Evolutionary conservation across 331 rosid species (phyloP), one percentile per base, ranked within the genome.

Genomic region (Phaseolus coccineus): DNA sequence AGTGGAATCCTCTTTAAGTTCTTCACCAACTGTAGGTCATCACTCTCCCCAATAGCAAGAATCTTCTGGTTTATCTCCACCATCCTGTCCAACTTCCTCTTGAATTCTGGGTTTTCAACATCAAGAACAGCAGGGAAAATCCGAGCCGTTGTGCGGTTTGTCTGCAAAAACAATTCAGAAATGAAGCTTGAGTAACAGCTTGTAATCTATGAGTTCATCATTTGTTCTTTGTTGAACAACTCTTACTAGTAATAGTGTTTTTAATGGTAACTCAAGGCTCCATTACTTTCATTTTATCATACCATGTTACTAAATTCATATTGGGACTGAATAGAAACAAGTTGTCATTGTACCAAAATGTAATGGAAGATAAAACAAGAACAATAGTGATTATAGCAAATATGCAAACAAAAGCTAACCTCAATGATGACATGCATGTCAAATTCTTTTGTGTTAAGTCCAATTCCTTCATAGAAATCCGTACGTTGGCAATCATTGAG

Each of bases 341-440:
- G 30, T 16, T 39, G 5, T 8, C 47, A 50, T 37, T 48, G 14
- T 27, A 6, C 51, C 31, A 59, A 33, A 57, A 9, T 27, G 1
- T 0, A 27, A 27, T 13, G 9, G n/a, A 58, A 5, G 62, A 15
- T 12, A 46, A 46, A 13, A 46, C 15, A 46, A 13, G 51, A 12
- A 46, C 51, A 19, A 50, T 22, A 19, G 33, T 19, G 56, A 58
- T 27, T 27, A 19, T n/a, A 11, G 44, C 42, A 48, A 13, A 25
- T 46, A 59, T 56, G 42, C 31, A 39, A 24, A 57, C 63, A 80
- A 16, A 83, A 62, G 55, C 89, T 85, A 62, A 95, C 99, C 97
- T 95, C 98, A 70, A 93, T 95, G 88, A 95, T 95, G 85, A 93
- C 99, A 85, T 95, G 99, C 99, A 91, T 95, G 79, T 95, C 98